A percentile compares a stretch with the other conserved stretches of the same genome.
Evolutionary conservation across 1,284 basidiomycete species (phyloP).

Genomic region (Ceratobasidium theobromae): DNA sequence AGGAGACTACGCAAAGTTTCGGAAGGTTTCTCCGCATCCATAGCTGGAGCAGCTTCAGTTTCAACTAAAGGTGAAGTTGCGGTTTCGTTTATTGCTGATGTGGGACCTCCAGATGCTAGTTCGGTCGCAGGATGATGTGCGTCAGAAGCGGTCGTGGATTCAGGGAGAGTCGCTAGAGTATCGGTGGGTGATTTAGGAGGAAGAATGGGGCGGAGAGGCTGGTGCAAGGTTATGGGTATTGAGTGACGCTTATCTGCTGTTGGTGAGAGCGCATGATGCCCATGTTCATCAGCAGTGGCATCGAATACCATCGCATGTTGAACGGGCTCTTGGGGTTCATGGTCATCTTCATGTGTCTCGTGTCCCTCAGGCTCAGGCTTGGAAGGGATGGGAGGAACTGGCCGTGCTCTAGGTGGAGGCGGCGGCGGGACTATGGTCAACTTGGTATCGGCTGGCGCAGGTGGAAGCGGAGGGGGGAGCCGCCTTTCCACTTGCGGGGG

Average conservation of each 20-base stretch:
- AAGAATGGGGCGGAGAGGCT: not conserved
- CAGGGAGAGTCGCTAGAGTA: not conserved
- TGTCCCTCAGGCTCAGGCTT: not conserved
- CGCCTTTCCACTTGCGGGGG: constrained; percentile 3
- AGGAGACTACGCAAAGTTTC: constrained; percentile 4
- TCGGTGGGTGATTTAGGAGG: not conserved
- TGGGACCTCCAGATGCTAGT: too few species aligned
- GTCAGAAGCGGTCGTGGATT: not conserved
- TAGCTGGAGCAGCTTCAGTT: not conserved
- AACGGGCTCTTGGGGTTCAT: constrained; percentile 12
- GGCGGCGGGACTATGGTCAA: constrained; percentile 13
- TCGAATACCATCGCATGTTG: constrained; percentile 27
- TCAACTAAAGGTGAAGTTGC: not conserved
- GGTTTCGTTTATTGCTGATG: not conserved
- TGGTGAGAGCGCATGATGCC: constrained; percentile 17
- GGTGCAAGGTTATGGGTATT: not conserved
- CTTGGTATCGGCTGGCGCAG: not conserved
- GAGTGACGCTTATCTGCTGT: constrained; percentile 14
- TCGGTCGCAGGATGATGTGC: constrained; percentile 41
- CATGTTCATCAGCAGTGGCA: constrained; percentile 6
- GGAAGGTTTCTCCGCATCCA: too few species aligned
- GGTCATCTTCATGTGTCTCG: not conserved
- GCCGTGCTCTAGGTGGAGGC: constrained; percentile 29
- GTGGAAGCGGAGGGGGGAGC: constrained; percentile 24
- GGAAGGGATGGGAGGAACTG: constrained; percentile 3